Base-by-base conservation (phyloP, 2,329 filamentous ascomycete species). In the Fusarium avenaceum region DNA sequence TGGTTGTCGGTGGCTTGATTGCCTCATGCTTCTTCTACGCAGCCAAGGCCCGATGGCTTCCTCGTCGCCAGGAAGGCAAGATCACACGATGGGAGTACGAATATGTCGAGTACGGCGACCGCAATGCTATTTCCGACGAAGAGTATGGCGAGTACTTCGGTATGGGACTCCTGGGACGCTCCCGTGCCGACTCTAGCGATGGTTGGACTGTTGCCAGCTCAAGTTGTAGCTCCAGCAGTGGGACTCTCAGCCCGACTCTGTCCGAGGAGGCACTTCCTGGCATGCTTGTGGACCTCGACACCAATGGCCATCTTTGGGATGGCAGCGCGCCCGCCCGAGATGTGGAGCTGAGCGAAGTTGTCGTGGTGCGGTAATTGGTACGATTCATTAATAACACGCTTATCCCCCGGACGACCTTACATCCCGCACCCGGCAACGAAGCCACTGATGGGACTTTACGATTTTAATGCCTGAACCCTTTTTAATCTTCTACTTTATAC, bases 11-110 rank as follows among this genome's bases (percentile, higher is more conserved):
- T 71, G 93, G 91, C 77, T 84, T 97, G 63, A 84, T 93, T 62
- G 91, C 93, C 24, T 90, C 90, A 14, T 83, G 91, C 50, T 89
- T 91, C 60, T 98, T 93, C 84, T 97, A 95, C 81, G 88, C 93
- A 64, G 88, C 92, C 57, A 92, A 92, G 76, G 87, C 90, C 42
- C 89, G 90, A 61, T 97, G 93, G 82, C 81, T 98, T 43, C 94
- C 95, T 6, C 89, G 91, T 63, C 85, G 92, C 61, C 95, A 97
- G 79, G 80, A 86, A 51, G 94, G 93, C 80, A 97, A 97, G 86
- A 86, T 87, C 71, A 93, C 92, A 80, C 89, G 95, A 65, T 98
- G 94, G 94, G 92, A 97, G 72, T 97, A 98, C 80, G 94, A 97
- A 74, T 97, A 94, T 72, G 89, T 97, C 63, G 94, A 97, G 82